Evolutionary conservation across 805 yeast species (phyloP).

Genomic region (Isabelozyma rhagii): DNA sequence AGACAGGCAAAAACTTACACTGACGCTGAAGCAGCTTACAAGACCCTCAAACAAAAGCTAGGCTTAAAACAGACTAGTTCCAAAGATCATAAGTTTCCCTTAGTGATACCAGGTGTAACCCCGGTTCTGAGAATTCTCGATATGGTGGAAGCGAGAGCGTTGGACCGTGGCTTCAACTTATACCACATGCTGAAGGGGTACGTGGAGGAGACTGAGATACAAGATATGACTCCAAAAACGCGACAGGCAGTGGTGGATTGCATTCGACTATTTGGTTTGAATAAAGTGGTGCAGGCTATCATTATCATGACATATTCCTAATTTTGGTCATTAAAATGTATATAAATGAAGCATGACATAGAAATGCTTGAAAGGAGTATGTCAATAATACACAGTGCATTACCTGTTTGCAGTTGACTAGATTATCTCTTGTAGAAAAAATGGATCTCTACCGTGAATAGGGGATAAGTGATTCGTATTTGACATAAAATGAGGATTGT

Average conservation of each 20-base stretch:
- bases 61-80: background rate
- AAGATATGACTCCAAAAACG: slow-evolving; percentile 16
- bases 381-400: no score
- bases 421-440: no score
- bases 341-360: no score
- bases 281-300: slow-evolving; percentile 24
- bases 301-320: slow-evolving; percentile 7
- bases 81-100: slow-evolving; percentile 23
- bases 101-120: slow-evolving; percentile 48
- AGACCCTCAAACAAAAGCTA: slow-evolving; percentile 7
- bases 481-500: no score
- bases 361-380: no score
- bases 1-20: slow-evolving; percentile 7
- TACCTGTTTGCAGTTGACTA: no score
- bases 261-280: slow-evolving; percentile 43
- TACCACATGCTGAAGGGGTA: slow-evolving; percentile 14
- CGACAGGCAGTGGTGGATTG: slow-evolving; percentile 35
- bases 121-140: slow-evolving; percentile 46
- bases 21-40: slow-evolving; percentile 14
- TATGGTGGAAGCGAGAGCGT: slow-evolving; percentile 24
- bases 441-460: no score
- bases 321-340: no score
- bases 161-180: slow-evolving; percentile 13
- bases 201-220: slow-evolving; percentile 15
- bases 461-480: no score